phyloP scores from a whole-genome alignment of 2,329 filamentous ascomycete genomes.

The Talaromyces sp. region DNA sequence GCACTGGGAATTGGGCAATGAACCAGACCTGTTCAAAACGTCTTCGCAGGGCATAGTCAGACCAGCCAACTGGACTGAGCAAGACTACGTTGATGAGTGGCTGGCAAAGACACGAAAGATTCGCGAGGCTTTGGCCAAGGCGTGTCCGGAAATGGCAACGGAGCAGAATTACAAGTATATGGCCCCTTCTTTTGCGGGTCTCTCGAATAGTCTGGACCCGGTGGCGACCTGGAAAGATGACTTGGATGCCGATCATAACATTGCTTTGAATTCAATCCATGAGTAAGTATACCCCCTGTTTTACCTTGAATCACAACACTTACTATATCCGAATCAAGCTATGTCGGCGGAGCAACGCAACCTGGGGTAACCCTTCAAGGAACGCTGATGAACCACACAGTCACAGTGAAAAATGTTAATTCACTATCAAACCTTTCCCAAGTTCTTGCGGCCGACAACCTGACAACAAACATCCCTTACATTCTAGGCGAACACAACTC shows the following conservation, averaged over 20 bases:
- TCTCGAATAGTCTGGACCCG: background rate
- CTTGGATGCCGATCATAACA: constrained; percentile 1
- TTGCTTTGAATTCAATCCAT: constrained; percentile 4
- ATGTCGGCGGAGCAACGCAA: constrained; percentile 5
- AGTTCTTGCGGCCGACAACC: background rate
- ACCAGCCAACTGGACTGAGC: constrained; percentile 4
- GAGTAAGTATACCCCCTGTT: background rate
- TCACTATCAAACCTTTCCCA: background rate
- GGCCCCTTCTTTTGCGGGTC: constrained; percentile 8
- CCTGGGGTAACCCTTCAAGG: constrained; percentile 8
- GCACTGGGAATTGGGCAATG: constrained; percentile 10
- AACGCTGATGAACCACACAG: constrained; percentile 8
- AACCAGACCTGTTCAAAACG: constrained; percentile 8
- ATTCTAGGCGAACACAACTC: constrained; percentile 10
- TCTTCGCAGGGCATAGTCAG: constrained; percentile 1
- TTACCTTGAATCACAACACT: background rate
- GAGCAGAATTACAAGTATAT: constrained; percentile 5
- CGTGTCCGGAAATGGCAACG: constrained; percentile 1
- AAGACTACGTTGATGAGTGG: constrained; percentile 10
- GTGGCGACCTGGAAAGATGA: constrained; percentile 1
- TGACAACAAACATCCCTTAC: constrained; percentile 4
- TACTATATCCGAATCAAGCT: background rate
- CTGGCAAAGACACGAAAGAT: constrained; percentile 2
- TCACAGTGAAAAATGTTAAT: constrained; percentile 1
- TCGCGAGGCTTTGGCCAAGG: background rate